These are phyloP conservation scores for Penicillium mononematosum DNA, from an alignment of 495 filamentous ascomycete species.

Conservation along the genomic window DNA sequence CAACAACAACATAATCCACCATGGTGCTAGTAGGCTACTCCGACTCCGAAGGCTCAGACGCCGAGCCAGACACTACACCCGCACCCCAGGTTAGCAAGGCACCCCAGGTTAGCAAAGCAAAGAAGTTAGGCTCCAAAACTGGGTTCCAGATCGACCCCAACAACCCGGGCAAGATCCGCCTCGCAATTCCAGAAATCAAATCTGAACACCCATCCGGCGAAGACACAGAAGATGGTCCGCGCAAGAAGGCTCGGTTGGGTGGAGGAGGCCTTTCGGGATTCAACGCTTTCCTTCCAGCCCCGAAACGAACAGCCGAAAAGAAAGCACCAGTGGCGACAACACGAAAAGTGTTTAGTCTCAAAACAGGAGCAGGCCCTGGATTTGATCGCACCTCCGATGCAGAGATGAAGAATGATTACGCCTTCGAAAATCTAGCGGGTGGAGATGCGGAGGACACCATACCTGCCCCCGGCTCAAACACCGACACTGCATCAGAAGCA, in stretches of 20 bases:
- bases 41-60: constrained; percentile 77
- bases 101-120: constrained; percentile 31
- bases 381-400: constrained; percentile 64
- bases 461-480: constrained; percentile 19
- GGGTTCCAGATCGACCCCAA: constrained; percentile 60
- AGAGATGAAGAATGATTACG: constrained; percentile 37
- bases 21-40: constrained; percentile 84
- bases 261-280: constrained; percentile 69
- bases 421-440: constrained; percentile 16
- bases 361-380: constrained; percentile 73
- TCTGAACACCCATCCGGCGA: constrained; percentile 43
- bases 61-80: constrained; percentile 40
- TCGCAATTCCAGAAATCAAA: constrained; percentile 61
- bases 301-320: constrained; percentile 58
- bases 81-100: constrained; percentile 39
- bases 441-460: constrained; percentile 20
- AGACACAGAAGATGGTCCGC: constrained; percentile 54
- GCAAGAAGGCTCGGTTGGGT: constrained; percentile 65
- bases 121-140: constrained; percentile 62
- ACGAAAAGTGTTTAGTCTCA: constrained; percentile 60
- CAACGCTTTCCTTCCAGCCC: constrained; percentile 83
- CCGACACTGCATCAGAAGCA: constrained; percentile 10
- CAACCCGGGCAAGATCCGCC: constrained; percentile 77
- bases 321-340: constrained; percentile 30
- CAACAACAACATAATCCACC: constrained; percentile 2